Evolutionary conservation across 2,329 filamentous ascomycete genomes (phyloP), one percentile per base, ranked within the genome.

Genomic region (Mycosphaerelloides madeirae): DNA sequence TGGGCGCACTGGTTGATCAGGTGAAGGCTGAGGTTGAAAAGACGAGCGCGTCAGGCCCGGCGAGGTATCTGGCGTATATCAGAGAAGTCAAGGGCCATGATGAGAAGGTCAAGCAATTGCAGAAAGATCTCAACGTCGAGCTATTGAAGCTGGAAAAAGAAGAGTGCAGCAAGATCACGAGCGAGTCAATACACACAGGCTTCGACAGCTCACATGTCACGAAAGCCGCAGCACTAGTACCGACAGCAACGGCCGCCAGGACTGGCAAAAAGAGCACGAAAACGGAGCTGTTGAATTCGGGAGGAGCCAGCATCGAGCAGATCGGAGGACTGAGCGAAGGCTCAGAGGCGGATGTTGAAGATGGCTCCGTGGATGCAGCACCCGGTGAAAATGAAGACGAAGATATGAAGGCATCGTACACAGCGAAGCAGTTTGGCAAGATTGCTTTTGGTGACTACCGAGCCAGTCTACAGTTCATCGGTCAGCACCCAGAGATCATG

Each of bases 1-100:
- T 98, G 85, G 87, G 87, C n/a, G 81, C 84, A n/a, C 69, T 98
- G 58, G 78, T 97, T 15, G 93, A 98, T 60, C 86, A 95, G 67
- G 89, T 97, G 32, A 96, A 95, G 68, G 81, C 87, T 54, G 80
- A 85, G 39, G 75, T 95, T 29, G 86, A 90, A 44, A 85, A 89
- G 62, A 62, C 65, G 15, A 85, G 85, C 67, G 75, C 78, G 0
- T 79, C 66, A 37, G 60, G 59, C 4, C 18, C 43, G 2, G 54
- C 83, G 55, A 73, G 86, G 39, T 89, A 86, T 63, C 74, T 78
- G 37, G 83, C 78, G 41, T 96, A 94, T 72, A 74, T 94, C 20
- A 76, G 78, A 37, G 91, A 93, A 59, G 79, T 97, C 13, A 77
- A 80, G 51, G 77, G 75, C 29, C 91, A 98, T 64, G 76, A 85